These are phyloP conservation scores for Tricholoma bakamatsutake DNA, from an alignment of 768 basidiomycete species.

Conservation along the genomic window DNA sequence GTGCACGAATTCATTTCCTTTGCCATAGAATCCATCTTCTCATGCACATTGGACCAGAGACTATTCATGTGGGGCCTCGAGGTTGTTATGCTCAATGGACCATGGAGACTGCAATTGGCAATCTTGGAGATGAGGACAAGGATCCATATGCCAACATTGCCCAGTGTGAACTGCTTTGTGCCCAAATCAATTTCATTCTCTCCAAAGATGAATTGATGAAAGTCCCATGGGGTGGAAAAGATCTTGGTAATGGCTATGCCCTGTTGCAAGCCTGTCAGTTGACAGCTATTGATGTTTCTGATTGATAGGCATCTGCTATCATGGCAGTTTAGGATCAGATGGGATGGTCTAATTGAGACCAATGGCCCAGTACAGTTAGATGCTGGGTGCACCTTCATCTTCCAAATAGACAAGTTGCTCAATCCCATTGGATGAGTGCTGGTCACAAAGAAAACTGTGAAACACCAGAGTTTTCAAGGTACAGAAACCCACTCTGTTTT, in stretches of 20 bases:
- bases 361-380: not conserved
- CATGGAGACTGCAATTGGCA: no score
- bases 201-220: not conserved
- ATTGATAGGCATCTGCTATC: not conserved
- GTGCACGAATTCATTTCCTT: conserved; percentile 1
- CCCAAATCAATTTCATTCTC: not conserved
- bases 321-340: not conserved
- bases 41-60: not conserved
- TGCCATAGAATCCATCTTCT: not conserved
- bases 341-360: not conserved
- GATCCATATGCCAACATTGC: conserved; percentile 12
- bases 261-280: not conserved
- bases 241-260: not conserved
- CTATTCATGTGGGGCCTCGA: not conserved
- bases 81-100: not conserved
- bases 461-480: conserved; percentile 21
- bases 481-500: not conserved
- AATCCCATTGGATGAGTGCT: conserved; percentile 27
- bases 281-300: not conserved
- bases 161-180: not conserved
- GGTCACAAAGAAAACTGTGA: conserved; percentile 10
- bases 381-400: conserved; percentile 29
- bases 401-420: conserved; percentile 32
- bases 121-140: not conserved
- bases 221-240: not conserved